phyloP scores from a whole-genome alignment of 768 basidiomycete species.

The Russula ochroleuca region DNA sequence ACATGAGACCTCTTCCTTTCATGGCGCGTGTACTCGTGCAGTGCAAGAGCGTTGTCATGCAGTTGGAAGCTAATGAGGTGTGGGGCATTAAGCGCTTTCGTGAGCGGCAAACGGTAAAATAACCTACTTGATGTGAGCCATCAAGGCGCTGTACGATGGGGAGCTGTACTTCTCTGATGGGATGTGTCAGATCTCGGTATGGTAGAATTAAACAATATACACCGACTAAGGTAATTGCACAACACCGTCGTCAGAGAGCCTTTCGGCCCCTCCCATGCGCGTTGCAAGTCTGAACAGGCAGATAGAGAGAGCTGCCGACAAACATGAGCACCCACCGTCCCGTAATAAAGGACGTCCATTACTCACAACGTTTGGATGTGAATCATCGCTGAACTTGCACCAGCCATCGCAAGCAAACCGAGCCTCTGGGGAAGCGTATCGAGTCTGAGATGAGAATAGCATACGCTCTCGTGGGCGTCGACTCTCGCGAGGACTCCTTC shows the following conservation, averaged over 20 bases:
- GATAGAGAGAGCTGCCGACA: conserved; percentile 26
- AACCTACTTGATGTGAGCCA: conserved; percentile 24
- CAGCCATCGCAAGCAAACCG: conserved; percentile 27
- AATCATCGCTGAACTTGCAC: conserved; percentile 9
- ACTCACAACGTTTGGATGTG: conserved; percentile 21
- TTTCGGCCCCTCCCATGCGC: conserved; percentile 29
- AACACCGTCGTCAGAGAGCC: conserved; percentile 29
- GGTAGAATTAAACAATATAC: neutral
- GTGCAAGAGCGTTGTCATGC: conserved; percentile 9
- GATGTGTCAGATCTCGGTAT: neutral
- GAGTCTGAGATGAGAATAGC: conserved; percentile 3
- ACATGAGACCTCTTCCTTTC: conserved; percentile 5
- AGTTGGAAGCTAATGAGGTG: conserved; percentile 9
- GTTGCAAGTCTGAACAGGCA: conserved; percentile 29
- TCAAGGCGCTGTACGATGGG: conserved; percentile 16
- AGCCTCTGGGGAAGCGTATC: conserved; percentile 27
- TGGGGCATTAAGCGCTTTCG: neutral
- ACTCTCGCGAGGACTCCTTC: neutral
- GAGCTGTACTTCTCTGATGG: conserved; percentile 4
- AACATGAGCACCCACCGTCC: neutral
- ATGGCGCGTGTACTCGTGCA: conserved; percentile 16
- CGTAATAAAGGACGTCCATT: neutral
- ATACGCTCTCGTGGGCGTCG: neutral
- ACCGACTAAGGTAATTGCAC: conserved; percentile 23
- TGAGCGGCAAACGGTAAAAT: neutral